A percentile compares a stretch with the other conserved stretches of the same genome.
Evolutionary conservation across 1,284 basidiomycete species (phyloP).

Genomic region (Entoloma clypeatum): DNA sequence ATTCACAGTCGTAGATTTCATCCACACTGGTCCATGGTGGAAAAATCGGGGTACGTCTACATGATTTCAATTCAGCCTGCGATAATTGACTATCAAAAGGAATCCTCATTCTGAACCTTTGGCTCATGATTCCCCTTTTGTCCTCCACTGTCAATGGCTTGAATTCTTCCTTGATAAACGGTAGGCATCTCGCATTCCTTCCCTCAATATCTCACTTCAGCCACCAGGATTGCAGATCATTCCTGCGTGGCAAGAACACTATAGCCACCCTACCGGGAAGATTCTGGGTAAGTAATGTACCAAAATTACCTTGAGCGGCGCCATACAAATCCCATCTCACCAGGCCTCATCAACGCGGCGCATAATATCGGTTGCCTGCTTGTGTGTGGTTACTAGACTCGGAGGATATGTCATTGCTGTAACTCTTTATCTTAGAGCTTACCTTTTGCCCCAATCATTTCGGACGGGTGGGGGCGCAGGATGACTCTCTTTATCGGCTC

Average conservation of each 20-base stretch:
- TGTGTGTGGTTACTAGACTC: constrained; percentile 35
- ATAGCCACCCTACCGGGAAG: constrained; percentile 47
- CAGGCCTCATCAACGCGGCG: constrained; percentile 59
- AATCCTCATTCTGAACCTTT: constrained; percentile 56
- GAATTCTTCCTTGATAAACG: constrained; percentile 61
- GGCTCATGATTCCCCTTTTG: constrained; percentile 53
- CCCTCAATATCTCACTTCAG: constrained; percentile 5
- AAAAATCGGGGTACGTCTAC: constrained; percentile 46
- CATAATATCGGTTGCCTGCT: constrained; percentile 58
- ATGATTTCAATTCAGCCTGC: background rate
- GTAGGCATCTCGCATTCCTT: constrained; percentile 27
- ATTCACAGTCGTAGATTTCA: constrained; percentile 55
- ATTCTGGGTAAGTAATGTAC: constrained; percentile 40
- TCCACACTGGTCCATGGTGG: constrained; percentile 61
- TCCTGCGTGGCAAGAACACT: constrained; percentile 56
- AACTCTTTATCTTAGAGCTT: constrained; percentile 37
- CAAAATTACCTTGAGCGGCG: constrained; percentile 2
- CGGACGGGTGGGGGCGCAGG: constrained; percentile 54
- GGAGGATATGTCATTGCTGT: no score
- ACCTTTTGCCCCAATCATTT: constrained; percentile 56
- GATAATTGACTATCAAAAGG: constrained; percentile 35
- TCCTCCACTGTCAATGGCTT: constrained; percentile 60
- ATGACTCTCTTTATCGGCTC: constrained; percentile 56
- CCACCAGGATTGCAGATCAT: constrained; percentile 59
- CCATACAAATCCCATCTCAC: constrained; percentile 1